phyloP scores from a whole-genome alignment of 2,329 filamentous ascomycete species.

The Microcyclospora tardicrescens region DNA sequence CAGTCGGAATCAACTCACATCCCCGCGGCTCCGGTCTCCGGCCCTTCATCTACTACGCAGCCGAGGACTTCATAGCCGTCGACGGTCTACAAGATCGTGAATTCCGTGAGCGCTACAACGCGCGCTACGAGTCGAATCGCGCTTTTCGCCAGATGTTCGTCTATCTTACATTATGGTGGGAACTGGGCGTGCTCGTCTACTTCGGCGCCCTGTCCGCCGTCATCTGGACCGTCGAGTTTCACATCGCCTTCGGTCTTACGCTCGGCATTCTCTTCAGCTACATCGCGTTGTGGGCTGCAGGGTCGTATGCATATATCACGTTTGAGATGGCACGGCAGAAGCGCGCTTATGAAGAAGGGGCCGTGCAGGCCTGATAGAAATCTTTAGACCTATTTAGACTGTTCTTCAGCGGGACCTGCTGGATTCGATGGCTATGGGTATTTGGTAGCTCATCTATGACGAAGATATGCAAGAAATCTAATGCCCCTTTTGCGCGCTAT shows the following conservation, averaged over 20 bases:
- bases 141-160: conserved; percentile 19
- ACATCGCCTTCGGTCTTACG: conserved; percentile 18
- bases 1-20: conserved; percentile 22
- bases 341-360: conserved; percentile 13
- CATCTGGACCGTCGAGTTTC: conserved; percentile 20
- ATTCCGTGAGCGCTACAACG: conserved; percentile 20
- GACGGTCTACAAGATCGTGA: conserved; percentile 21
- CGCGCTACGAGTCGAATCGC: conserved; percentile 18
- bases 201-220: conserved; percentile 18
- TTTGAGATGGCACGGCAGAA: conserved; percentile 19
- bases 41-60: conserved; percentile 23
- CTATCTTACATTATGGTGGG: conserved; percentile 18
- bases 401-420: too few relatives aligned
- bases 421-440: too few relatives aligned
- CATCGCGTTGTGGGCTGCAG: conserved; percentile 16
- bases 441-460: too few relatives aligned
- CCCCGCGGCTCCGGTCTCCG: conserved; percentile 14
- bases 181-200: conserved; percentile 17
- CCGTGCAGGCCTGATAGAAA: too few relatives aligned
- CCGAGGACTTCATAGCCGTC: conserved; percentile 22
- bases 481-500: too few relatives aligned
- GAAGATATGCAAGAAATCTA: too few relatives aligned
- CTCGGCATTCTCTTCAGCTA: conserved; percentile 19
- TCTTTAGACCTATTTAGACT: too few relatives aligned
- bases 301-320: conserved; percentile 12